phyloP scores from a whole-genome alignment of 2,329 filamentous ascomycete species.

The Aureobasidium vineae region DNA sequence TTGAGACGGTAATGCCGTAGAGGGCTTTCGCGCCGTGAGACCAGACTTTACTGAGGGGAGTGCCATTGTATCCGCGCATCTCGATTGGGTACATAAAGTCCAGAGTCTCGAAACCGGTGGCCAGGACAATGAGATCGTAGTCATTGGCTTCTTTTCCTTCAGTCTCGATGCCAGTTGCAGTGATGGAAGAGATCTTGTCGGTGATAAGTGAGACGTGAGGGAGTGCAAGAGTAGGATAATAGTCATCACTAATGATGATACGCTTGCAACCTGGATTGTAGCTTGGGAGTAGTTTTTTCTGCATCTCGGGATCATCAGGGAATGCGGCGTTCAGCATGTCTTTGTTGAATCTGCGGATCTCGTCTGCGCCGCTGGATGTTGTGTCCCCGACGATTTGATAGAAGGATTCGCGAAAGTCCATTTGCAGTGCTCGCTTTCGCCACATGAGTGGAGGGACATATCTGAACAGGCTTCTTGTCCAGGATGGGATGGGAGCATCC shows the following conservation, averaged over 20 bases:
- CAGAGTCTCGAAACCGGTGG: slow-evolving; percentile 59
- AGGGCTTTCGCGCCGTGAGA: slow-evolving; percentile 52
- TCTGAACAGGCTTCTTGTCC: slow-evolving; percentile 46
- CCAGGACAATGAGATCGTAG: slow-evolving; percentile 57
- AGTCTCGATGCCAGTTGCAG: slow-evolving; percentile 49
- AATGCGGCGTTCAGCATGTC: slow-evolving; percentile 49
- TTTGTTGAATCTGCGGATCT: slow-evolving; percentile 42
- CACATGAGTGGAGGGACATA: slow-evolving; percentile 54
- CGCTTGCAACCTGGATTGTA: slow-evolving; percentile 58
- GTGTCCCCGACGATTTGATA: slow-evolving; percentile 48
- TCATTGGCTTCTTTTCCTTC: slow-evolving; percentile 39
- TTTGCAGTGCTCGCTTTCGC: slow-evolving; percentile 52
- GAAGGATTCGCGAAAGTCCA: slow-evolving; percentile 56
- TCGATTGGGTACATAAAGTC: slow-evolving; percentile 60
- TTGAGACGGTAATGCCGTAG: slow-evolving; percentile 53
- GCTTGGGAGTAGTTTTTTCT: slow-evolving; percentile 54
- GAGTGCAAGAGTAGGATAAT: slow-evolving; percentile 51
- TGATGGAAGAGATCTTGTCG: slow-evolving; percentile 48
- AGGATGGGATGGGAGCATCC: slow-evolving; percentile 48
- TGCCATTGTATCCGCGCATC: slow-evolving; percentile 46
- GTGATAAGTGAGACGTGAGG: slow-evolving; percentile 55
- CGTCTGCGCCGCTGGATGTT: slow-evolving; percentile 43
- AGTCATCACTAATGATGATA: slow-evolving; percentile 56
- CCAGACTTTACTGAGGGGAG: slow-evolving; percentile 53
- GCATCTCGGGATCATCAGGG: slow-evolving; percentile 50